Evolutionary conservation across 129 eudicot genomes (phyloP), one percentile per base, ranked within the genome.

Genomic region (Flaveria sonorensis): DNA sequence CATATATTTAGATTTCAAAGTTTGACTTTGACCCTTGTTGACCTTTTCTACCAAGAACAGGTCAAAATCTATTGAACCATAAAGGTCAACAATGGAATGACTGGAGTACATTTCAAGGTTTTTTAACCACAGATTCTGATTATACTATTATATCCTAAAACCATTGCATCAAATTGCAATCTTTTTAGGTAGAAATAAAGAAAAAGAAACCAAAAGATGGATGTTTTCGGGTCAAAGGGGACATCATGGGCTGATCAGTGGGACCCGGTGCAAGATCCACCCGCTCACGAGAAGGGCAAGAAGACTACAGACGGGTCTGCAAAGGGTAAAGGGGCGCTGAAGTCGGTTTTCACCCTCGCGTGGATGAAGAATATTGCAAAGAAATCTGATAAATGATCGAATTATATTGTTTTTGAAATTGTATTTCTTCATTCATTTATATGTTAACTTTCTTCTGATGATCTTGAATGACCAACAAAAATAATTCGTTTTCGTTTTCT

Each of bases 211-310:
- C 65, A 7, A 59, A 73, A 64, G 45, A 89, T 89, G 96, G 89
- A 87, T 14, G 63, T 81, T 45, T 88, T 76, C 70, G 23, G 63
- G 48, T 80, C 89, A 15, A 68, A 80, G 48, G 96, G 89, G 14
- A 73, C 81, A 19, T 87, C 90, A 42, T 85, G 88, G 92, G 96
- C 89, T 18, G 96, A 89, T 76, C 92, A 89, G 30, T 89, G 88
- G 92, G 96, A 85, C 78, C 87, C 85, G 11, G 81, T 73, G 60
- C 84, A 67, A 67, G 84, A 87, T 50, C 85, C 83, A 10, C 75
- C 74, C 3, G 32, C 74, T 26, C 73, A 77, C 39, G 63, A 68
- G 32, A 70, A 85, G 36, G 64, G 66, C n/a, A 84, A 84, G 42
- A 70, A 77, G 32, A 64, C n/a, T 18, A 73, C 71, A 8, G 43